Evolutionary conservation across 768 basidiomycete species (phyloP).

Genomic region (Mycena indigotica): DNA sequence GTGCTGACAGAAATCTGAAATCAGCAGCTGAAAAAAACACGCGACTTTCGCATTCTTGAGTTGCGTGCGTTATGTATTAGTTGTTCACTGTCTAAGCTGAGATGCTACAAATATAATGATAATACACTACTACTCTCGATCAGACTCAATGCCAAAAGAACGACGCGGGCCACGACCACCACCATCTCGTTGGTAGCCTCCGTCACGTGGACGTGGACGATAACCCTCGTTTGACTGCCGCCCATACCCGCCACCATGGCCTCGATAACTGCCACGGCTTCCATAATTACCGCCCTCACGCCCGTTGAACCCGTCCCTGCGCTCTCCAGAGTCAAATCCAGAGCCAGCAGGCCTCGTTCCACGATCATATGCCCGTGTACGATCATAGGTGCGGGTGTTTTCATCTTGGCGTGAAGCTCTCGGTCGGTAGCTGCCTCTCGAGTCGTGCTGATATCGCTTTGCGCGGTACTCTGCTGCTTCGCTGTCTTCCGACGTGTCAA

Average conservation of each 20-base stretch:
- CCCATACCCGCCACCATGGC: neutral
- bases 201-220: neutral
- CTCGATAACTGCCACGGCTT: neutral
- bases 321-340: neutral
- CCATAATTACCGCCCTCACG: constrained; percentile 2
- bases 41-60: too few relatives aligned
- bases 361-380: neutral
- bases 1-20: neutral
- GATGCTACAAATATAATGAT: neutral
- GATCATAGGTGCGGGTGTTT: too few relatives aligned
- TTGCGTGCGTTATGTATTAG: too few relatives aligned
- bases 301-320: neutral
- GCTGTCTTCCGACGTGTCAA: neutral
- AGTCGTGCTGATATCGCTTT: neutral
- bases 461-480: neutral
- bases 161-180: neutral
- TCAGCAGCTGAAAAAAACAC: neutral
- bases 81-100: neutral
- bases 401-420: neutral
- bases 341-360: neutral
- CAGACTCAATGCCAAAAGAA: neutral
- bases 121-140: neutral
- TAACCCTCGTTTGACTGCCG: neutral
- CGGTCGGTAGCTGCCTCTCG: neutral
- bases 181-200: neutral